A percentile compares a stretch with the other conserved stretches of the same genome.
Conservation (phyloP, 257 asterid species). For the Leptodermis oblonga region DNA sequence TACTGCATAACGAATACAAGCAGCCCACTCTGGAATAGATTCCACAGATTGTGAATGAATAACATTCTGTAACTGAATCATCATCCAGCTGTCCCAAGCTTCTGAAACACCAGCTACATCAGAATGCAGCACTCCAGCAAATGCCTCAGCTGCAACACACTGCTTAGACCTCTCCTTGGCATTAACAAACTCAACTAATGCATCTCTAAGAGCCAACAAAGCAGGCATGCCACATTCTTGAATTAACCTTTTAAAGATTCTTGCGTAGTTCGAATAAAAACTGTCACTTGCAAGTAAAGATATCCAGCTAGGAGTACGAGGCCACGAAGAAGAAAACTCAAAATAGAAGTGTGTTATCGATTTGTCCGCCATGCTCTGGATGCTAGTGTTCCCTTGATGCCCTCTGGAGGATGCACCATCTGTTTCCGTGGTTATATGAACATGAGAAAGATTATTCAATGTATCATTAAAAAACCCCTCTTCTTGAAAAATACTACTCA, state of each 20-base stretch:
- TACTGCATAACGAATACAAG: conserved; percentile 91
- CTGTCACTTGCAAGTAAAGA: conserved; percentile 78
- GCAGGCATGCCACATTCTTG: conserved; percentile 98
- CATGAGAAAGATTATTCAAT: conserved; percentile 79
- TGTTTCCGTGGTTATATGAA: conserved; percentile 73
- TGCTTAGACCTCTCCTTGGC: conserved; percentile 95
- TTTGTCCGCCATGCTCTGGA: conserved; percentile 90
- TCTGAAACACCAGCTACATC: conserved; percentile 82
- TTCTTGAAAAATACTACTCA: conserved; percentile 78
- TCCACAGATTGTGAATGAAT: conserved; percentile 82
- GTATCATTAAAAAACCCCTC: conserved; percentile 82
- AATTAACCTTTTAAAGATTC: conserved; percentile 81
- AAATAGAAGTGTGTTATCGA: conserved; percentile 91
- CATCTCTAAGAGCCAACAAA: conserved; percentile 57
- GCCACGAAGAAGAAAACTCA: conserved; percentile 98
- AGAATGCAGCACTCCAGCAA: conserved; percentile 94
- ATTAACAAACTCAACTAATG: conserved; percentile 71
- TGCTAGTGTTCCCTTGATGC: conserved; percentile 62
- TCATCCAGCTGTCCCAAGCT: conserved; percentile 95
- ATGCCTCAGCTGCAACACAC: conserved; percentile 99
- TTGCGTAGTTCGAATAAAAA: conserved; percentile 84
- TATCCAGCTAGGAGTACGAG: conserved; percentile 97
- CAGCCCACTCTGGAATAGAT: conserved; percentile 94
- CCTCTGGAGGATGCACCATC: conserved; percentile 79
- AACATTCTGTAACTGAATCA: conserved; percentile 60